Conservation (phyloP, 2,329 filamentous ascomycete species). For the Cordyceps farinosa region DNA sequence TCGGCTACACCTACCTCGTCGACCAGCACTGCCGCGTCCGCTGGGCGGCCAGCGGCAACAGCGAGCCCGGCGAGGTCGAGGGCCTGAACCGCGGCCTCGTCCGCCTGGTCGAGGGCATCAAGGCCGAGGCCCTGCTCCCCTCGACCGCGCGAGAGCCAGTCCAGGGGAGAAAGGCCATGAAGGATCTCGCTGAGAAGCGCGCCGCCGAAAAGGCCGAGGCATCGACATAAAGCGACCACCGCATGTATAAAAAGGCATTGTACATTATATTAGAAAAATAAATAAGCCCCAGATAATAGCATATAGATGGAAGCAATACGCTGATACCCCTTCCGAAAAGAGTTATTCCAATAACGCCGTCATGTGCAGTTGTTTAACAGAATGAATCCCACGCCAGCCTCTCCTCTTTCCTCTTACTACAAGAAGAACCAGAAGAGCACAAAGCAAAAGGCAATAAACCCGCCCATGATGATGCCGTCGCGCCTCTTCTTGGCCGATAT, state of each 20-base stretch:
- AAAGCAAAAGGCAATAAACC: constrained; percentile 89
- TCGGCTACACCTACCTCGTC: constrained; percentile 89
- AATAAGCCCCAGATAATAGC: constrained; percentile 12
- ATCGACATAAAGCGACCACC: not conserved
- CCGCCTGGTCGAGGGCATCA: constrained; percentile 59
- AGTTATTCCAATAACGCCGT: constrained; percentile 29
- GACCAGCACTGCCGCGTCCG: constrained; percentile 85
- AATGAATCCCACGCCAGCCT: not conserved
- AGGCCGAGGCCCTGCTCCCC: constrained; percentile 34
- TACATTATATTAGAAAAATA: constrained; percentile 16
- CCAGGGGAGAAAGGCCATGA: constrained; percentile 20
- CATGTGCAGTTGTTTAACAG: constrained; percentile 7
- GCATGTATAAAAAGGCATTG: constrained; percentile 4
- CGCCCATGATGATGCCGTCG: constrained; percentile 89
- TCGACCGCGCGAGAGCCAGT: constrained; percentile 33
- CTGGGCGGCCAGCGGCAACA: constrained; percentile 82
- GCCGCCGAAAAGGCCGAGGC: not conserved
- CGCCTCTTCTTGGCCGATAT: constrained; percentile 94
- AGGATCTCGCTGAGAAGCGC: constrained; percentile 16
- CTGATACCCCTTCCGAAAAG: constrained; percentile 32
- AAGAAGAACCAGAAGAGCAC: constrained; percentile 74
- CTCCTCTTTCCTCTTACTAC: constrained; percentile 41
- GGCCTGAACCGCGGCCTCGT: constrained; percentile 62
- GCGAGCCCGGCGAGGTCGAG: constrained; percentile 62
- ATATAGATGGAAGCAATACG: constrained; percentile 31